Base-by-base conservation (phyloP, 495 filamentous ascomycete genomes). In the Neurospora intermedia region DNA sequence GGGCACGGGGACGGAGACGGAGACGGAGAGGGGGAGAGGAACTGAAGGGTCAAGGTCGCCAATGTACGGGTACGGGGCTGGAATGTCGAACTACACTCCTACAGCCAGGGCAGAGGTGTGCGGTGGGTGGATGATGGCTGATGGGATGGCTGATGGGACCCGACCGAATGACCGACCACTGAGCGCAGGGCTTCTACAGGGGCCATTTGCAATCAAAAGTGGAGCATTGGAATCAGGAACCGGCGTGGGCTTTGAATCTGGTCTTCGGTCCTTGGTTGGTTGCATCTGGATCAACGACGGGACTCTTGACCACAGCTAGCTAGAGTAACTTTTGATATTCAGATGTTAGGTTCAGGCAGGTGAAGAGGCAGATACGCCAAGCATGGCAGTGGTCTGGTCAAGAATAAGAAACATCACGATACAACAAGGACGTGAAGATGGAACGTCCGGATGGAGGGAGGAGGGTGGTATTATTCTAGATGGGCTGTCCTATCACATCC, bases 121-220 rank as follows among this genome's bases (percentile, higher is more conserved):
- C 54, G 54, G 54, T 62, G 54, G 54, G 54, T 62, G 54, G 54
- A 62, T 35, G 54, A 62, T 62, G 54, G 54, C 54, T 62, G 48
- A 16, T 27, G 48, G 48, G 48, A 62, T 62, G 48, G 48, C 48
- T 62, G 54, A 62, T 62, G 54, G 54, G 54, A 62, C 54, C 54
- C 54, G 54, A 35, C 54, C 54, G 54, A 62, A 62, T 62, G 54
- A 62, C 54, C 54, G 54, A 62, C 46, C 46, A 70, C 43, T 46
- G 18, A 43, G 20, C 9, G 69, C 20, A 16, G 70, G 18, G 70
- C 54, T 62, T 27, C 66, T n/a, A 54, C 71, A 71, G 72, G 66
- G 75, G 31, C 70, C 59, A 71, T 76, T 77, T 72, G 73, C 69
- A 74, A 76, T 77, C 78, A 74, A 75, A 74, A 77, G 78, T 76